Conservation (phyloP, 2,329 filamentous ascomycete genomes). For the Amphichorda felina region DNA sequence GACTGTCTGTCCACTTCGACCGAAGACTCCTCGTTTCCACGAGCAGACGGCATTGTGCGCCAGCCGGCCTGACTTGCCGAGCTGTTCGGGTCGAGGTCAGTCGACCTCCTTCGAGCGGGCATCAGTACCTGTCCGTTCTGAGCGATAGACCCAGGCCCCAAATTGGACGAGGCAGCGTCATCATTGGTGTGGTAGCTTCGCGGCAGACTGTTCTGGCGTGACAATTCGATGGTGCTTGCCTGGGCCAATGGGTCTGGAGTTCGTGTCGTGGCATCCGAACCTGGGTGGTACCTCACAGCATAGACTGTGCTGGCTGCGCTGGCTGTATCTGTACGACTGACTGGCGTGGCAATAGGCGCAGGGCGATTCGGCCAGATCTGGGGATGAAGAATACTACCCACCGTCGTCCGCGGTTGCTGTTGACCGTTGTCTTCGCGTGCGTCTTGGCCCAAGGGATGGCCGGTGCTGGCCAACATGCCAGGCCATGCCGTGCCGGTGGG, state of each 20-base stretch:
- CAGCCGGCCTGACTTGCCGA: background rate
- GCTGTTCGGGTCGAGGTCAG: constrained; percentile 2
- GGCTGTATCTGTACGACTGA: constrained; percentile 50
- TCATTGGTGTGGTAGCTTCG: constrained; percentile 12
- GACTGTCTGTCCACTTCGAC: background rate
- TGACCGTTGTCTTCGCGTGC: background rate
- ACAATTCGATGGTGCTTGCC: constrained; percentile 16
- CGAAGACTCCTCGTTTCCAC: background rate
- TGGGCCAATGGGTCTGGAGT: constrained; percentile 26
- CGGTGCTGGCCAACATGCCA: background rate
- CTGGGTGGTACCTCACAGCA: constrained; percentile 47
- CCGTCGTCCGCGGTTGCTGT: constrained; percentile 12
- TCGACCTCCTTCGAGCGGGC: background rate
- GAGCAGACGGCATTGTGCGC: background rate
- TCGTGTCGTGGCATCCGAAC: constrained; percentile 37
- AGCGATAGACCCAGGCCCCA: background rate
- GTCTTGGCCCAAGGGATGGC: background rate
- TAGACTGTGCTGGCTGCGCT: constrained; percentile 55
- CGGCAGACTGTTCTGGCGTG: constrained; percentile 20
- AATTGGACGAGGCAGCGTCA: constrained; percentile 8
- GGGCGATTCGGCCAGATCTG: constrained; percentile 45
- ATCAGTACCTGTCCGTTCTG: background rate
- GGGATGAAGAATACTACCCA: constrained; percentile 30
- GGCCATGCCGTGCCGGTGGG: constrained; percentile 4
- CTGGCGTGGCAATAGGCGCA: constrained; percentile 39